Evolutionary conservation across 768 basidiomycete species (phyloP).

Genomic region (Lactarius sp.): DNA sequence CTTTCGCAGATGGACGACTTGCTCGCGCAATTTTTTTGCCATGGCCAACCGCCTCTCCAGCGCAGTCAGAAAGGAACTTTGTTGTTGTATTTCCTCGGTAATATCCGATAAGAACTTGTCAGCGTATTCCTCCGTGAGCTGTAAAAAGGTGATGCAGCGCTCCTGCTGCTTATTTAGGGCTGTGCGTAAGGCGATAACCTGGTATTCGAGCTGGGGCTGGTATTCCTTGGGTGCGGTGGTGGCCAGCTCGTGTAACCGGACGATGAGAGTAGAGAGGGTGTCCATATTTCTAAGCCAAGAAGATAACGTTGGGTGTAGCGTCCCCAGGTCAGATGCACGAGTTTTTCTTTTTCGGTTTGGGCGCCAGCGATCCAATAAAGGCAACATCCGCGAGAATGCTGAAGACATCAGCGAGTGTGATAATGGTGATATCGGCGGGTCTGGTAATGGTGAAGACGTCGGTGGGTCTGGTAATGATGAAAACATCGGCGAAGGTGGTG

Average conservation of each 20-base stretch:
- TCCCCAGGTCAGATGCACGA: background rate
- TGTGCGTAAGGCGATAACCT: background rate
- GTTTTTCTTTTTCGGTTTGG: too few relatives aligned
- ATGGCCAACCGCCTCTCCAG: background rate
- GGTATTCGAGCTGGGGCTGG: background rate
- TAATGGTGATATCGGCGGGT: too few relatives aligned
- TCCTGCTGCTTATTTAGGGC: background rate
- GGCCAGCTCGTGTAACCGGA: background rate
- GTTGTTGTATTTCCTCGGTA: conserved; percentile 2
- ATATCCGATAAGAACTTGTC: background rate
- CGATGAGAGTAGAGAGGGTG: background rate
- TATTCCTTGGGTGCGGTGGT: background rate
- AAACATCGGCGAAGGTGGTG: too few relatives aligned
- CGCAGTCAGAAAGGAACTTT: background rate
- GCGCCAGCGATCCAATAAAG: too few relatives aligned
- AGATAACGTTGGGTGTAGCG: background rate
- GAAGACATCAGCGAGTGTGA: too few relatives aligned
- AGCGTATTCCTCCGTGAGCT: background rate
- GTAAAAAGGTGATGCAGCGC: background rate
- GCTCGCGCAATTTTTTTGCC: background rate
- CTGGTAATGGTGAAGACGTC: too few relatives aligned
- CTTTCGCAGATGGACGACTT: background rate
- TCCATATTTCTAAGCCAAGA: background rate
- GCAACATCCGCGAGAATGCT: too few relatives aligned
- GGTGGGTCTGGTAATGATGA: too few relatives aligned